These are phyloP conservation scores for Trypanosoma scelopori DNA, from an alignment of 208 protist species.

Conservation along the genomic window DNA sequence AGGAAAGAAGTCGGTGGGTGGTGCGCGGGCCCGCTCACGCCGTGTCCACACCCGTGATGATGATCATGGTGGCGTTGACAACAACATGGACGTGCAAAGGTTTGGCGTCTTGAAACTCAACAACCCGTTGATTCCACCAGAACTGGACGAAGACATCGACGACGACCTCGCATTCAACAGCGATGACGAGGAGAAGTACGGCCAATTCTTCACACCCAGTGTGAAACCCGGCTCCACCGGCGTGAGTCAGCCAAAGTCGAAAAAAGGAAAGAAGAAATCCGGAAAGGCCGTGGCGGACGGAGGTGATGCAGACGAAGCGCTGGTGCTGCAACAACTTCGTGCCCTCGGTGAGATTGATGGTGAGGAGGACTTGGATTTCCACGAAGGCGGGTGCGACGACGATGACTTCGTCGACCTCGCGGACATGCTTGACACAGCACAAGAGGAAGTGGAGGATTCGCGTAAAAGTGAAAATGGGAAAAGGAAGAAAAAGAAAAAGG, in stretches of 20 bases:
- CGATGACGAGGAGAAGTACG: slow-evolving; percentile 87
- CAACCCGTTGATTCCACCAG: slow-evolving; percentile 81
- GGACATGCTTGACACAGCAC: slow-evolving; percentile 59
- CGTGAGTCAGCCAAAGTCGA: slow-evolving; percentile 20
- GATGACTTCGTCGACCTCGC: slow-evolving; percentile 82
- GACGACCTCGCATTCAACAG: slow-evolving; percentile 91
- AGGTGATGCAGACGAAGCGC: slow-evolving; percentile 47
- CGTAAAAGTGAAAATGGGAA: slow-evolving; percentile 17
- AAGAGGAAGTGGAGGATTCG: slow-evolving; percentile 1
- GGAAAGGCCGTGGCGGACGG: neutral
- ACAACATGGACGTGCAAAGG: slow-evolving; percentile 44
- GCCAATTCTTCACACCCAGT: slow-evolving; percentile 65
- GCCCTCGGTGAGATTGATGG: slow-evolving; percentile 50
- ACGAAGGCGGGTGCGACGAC: slow-evolving; percentile 60
- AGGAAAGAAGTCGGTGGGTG: neutral
- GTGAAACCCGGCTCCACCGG: slow-evolving; percentile 19
- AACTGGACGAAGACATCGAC: slow-evolving; percentile 90
- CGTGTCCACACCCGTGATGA: neutral
- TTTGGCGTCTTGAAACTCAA: slow-evolving; percentile 68
- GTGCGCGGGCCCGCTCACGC: neutral
- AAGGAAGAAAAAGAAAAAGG: slow-evolving; percentile 43
- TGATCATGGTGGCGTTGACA: slow-evolving; percentile 23
- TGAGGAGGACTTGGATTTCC: slow-evolving; percentile 56
- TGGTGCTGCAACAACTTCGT: slow-evolving; percentile 42
- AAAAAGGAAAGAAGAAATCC: slow-evolving; percentile 13